These are phyloP conservation scores for Liquidambar formosana DNA, from an alignment of 164 flowering plant genomes.

Conservation along the genomic window DNA sequence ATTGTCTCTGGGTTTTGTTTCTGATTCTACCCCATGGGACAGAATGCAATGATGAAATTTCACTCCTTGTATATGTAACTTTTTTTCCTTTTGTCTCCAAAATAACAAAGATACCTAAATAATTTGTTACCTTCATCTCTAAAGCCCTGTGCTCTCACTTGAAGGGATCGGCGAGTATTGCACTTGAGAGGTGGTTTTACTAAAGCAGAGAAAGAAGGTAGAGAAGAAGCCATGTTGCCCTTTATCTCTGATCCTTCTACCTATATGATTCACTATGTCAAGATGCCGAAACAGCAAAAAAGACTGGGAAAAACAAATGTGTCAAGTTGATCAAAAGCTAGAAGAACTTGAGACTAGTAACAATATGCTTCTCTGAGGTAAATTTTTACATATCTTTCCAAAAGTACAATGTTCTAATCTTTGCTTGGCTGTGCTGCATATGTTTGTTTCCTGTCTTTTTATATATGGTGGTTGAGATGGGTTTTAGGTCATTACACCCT, in stretches of 20 bases:
- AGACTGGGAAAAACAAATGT: background rate
- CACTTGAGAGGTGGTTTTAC: background rate
- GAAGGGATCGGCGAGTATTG: background rate
- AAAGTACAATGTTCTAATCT: too few species aligned
- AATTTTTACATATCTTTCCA: too few species aligned
- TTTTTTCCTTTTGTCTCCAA: background rate
- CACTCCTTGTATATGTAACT: too few species aligned
- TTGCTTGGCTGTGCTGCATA: too few species aligned
- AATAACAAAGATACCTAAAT: background rate
- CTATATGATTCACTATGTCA: background rate
- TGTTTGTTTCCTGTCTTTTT: too few species aligned
- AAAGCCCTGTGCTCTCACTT: slow-evolving; percentile 33
- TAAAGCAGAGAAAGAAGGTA: background rate
- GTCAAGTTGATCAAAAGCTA: too few species aligned
- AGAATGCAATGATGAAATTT: background rate
- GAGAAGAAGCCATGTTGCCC: slow-evolving; percentile 5
- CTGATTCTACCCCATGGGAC: background rate
- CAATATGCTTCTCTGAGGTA: too few species aligned
- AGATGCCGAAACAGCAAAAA: background rate
- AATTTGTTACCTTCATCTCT: slow-evolving; percentile 33
- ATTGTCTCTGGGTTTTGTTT: too few species aligned
- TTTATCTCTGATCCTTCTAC: background rate
- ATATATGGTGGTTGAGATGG: too few species aligned
- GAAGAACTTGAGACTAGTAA: too few species aligned
- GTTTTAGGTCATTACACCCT: too few species aligned